These are phyloP conservation scores for Vaccinium corymbosum DNA, from an alignment of 148 eudicot species.

Conservation along the genomic window DNA sequence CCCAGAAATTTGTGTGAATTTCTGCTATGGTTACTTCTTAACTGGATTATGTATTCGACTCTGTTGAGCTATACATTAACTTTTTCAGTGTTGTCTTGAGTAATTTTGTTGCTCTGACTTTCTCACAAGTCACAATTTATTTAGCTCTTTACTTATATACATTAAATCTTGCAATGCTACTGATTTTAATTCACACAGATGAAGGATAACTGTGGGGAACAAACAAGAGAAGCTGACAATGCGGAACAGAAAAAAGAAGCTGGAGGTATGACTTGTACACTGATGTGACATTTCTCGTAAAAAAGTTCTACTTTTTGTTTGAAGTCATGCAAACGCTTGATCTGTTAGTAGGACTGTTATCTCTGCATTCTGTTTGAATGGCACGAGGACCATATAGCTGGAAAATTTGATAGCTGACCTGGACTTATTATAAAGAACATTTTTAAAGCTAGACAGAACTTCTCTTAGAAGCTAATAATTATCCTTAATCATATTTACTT, in stretches of 20 bases:
- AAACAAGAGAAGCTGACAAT: constrained; percentile 28
- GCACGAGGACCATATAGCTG: not conserved
- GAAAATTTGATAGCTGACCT: not conserved
- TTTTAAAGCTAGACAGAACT: not conserved
- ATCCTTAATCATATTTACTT: not conserved
- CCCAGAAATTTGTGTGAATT: not conserved
- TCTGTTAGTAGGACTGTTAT: not conserved
- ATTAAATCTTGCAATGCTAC: constrained; percentile 4
- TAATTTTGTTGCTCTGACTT: constrained; percentile 12
- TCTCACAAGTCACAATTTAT: not conserved
- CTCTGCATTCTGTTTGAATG: not conserved
- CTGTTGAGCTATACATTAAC: constrained; percentile 8
- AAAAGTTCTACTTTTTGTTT: not conserved
- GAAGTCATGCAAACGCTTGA: not conserved
- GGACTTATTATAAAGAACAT: not conserved
- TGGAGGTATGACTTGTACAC: constrained; percentile 28
- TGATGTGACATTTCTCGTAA: not conserved
- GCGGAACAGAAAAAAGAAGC: constrained; percentile 25
- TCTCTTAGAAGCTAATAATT: not conserved
- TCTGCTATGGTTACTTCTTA: not conserved
- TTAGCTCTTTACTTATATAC: not conserved
- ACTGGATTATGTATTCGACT: not conserved
- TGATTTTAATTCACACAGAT: constrained; percentile 18
- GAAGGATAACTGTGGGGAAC: constrained; percentile 21
- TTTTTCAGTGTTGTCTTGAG: not conserved